Evolutionary conservation across 2,329 filamentous ascomycete species (phyloP).

Genomic region (Ophiostoma montium): DNA sequence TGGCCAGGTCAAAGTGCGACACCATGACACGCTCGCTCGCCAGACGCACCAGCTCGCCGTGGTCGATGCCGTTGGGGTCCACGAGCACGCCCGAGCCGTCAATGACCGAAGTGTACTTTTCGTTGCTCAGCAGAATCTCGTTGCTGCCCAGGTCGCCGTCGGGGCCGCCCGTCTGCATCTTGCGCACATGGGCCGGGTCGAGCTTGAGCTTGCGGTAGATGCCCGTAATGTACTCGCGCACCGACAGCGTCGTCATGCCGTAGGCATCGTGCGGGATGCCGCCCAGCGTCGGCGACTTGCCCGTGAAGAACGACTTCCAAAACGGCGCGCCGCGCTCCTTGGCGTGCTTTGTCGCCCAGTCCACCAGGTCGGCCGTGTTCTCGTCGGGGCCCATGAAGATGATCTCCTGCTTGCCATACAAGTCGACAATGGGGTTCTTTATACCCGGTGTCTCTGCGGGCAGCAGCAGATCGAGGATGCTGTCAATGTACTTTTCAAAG

Average conservation of each 20-base stretch:
- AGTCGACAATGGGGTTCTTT: constrained; percentile 95
- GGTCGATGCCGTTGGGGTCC: constrained; percentile 80
- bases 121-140: constrained; percentile 88
- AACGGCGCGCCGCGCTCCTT: constrained; percentile 76
- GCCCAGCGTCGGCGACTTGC: constrained; percentile 89
- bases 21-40: constrained; percentile 86
- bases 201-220: constrained; percentile 95
- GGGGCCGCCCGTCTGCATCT: constrained; percentile 95
- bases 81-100: constrained; percentile 91
- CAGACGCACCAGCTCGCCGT: constrained; percentile 66
- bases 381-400: constrained; percentile 98
- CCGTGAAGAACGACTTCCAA: constrained; percentile 99
- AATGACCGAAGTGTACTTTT: constrained; percentile 92
- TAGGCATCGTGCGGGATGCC: constrained; percentile 94
- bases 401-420: constrained; percentile 91
- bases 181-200: constrained; percentile 69
- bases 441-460: constrained; percentile 86
- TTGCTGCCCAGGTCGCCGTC: constrained; percentile 96
- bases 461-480: constrained; percentile 86
- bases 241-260: constrained; percentile 94
- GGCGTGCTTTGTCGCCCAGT: constrained; percentile 98
- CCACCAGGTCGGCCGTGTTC: constrained; percentile 92
- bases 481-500: constrained; percentile 99
- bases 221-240: constrained; percentile 88
- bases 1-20: constrained; percentile 66